These are phyloP conservation scores for Crotalaria pallida DNA, from an alignment of 306 rosid species.

Conservation along the genomic window DNA sequence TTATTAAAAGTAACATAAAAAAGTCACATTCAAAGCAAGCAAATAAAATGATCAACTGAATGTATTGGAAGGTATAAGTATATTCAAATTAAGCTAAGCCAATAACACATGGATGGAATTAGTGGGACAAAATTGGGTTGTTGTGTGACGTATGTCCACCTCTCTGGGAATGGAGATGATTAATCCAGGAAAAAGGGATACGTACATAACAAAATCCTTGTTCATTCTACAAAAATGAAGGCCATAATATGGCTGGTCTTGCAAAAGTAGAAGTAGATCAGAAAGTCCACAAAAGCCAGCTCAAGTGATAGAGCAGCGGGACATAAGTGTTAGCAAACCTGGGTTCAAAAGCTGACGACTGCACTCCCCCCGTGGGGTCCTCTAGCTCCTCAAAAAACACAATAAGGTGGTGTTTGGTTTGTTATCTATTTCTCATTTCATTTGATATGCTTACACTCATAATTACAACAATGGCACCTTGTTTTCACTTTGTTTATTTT, in stretches of 20 bases:
- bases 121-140: neutral
- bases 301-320: too few species aligned
- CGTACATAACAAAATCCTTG: neutral
- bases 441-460: too few species aligned
- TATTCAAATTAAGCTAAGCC: neutral
- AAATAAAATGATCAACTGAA: neutral
- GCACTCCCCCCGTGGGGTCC: too few species aligned
- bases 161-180: neutral
- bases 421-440: too few species aligned
- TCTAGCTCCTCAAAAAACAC: too few species aligned
- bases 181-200: neutral
- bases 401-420: too few species aligned
- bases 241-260: neutral
- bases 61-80: neutral
- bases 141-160: neutral
- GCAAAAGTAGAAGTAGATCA: neutral
- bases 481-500: too few species aligned
- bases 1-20: neutral
- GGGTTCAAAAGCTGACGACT: too few species aligned
- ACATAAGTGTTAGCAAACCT: too few species aligned
- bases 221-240: neutral
- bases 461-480: too few species aligned
- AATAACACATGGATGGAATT: neutral
- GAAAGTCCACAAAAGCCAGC: too few species aligned
- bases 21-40: neutral